Evolutionary conservation across 202 grass and related monocot species (phyloP).

Genomic region (Zoysia matrella): DNA sequence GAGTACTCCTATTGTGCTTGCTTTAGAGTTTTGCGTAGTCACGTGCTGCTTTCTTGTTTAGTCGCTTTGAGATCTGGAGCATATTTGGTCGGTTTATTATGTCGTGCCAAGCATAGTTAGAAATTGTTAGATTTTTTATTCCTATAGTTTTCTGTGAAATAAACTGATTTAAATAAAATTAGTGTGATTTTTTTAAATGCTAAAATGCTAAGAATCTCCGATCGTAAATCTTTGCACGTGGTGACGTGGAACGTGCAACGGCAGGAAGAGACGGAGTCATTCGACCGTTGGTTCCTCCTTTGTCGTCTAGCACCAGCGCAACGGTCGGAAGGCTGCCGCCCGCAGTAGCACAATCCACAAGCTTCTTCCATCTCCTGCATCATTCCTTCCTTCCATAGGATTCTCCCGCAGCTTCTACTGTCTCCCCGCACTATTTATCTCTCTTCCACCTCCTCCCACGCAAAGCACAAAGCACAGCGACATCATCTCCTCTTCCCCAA

Average conservation of each 20-base stretch:
- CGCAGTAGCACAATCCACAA: constrained; percentile 26
- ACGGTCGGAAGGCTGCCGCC: constrained; percentile 32
- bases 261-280: neutral
- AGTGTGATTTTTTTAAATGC: no score
- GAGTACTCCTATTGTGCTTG: neutral
- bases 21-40: neutral
- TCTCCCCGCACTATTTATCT: neutral
- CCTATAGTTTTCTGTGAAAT: no score
- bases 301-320: neutral
- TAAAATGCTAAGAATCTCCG: no score
- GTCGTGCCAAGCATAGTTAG: neutral
- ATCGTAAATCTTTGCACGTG: no score
- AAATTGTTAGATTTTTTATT: no score
- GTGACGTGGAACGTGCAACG: neutral
- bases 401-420: constrained; percentile 35
- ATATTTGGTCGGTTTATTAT: neutral
- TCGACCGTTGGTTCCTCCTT: constrained; percentile 41
- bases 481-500: neutral
- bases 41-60: neutral
- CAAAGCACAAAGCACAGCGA: constrained; percentile 5
- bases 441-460: neutral
- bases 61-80: neutral
- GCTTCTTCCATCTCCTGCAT: constrained; percentile 44
- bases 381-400: constrained; percentile 27
- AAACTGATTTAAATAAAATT: no score